Conservation (phyloP, 78 protist species). For the Dictyostelium capitatum region DNA sequence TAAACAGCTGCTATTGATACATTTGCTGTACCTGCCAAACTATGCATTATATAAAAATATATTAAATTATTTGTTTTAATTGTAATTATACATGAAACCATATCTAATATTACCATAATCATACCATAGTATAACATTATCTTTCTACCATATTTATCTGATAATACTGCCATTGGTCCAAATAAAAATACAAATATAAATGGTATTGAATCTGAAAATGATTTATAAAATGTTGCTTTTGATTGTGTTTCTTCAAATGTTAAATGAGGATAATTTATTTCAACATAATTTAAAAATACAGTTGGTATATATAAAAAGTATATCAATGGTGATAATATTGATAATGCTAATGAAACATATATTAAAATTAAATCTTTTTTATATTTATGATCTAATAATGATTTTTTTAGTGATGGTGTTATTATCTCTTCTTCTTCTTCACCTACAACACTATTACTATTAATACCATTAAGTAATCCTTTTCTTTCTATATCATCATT, state of each 20-base stretch:
- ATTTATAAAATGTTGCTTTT: slow-evolving; percentile 21
- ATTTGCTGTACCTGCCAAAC: not conserved
- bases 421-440: too few species aligned
- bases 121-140: not conserved
- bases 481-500: too few species aligned
- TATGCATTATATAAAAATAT: not conserved
- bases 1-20: slow-evolving; percentile 6
- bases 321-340: not conserved
- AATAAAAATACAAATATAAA: slow-evolving; percentile 6
- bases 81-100: not conserved
- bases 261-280: not conserved
- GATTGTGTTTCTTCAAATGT: not conserved
- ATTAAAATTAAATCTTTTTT: not conserved
- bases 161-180: slow-evolving; percentile 10
- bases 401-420: too few species aligned
- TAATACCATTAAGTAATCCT: too few species aligned
- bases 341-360: not conserved
- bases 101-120: not conserved
- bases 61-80: slow-evolving; percentile 6
- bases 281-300: slow-evolving; percentile 34
- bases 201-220: slow-evolving; percentile 38
- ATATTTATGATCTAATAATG: not conserved
- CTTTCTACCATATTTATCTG: slow-evolving; percentile 2
- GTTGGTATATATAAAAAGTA: not conserved
- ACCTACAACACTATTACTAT: too few species aligned